Evolutionary conservation across 306 rosid species (phyloP), one percentile per base, ranked within the genome.

Genomic region (Cicer bijugum): DNA sequence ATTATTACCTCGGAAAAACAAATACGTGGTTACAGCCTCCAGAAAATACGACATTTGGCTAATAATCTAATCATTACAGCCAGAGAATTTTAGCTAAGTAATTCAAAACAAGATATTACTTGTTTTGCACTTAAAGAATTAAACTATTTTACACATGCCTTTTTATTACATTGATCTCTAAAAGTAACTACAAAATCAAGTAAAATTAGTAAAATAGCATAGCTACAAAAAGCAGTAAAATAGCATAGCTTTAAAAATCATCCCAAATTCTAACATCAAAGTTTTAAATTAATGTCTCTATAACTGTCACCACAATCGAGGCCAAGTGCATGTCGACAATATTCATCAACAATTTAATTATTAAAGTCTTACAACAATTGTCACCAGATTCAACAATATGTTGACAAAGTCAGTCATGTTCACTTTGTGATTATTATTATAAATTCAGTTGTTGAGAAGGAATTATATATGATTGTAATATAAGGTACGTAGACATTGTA

Each of bases 41-140:
- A 17, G 19, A 17, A 17, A 17, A 17, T 17, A 20, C 95, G 90
- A 40, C 99, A 94, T 90, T 88, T 91, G 99, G 78, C 96, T 85
- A 46, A 90, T 66, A 56, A 90, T 95, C 99, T 94, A 81, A 38
- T 67, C 67, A 67, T 0, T 28, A 68, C 14, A 75, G 61, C 6
- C 17, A 71, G 4, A 76, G 8, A 67, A 67, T 45, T 62, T 14
- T 56, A 69, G 5, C 47, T 78, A 35, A 78, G 52, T 53, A 47
- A 80, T 12, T 44, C 20, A 65, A 60, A 42, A 45, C 12, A 85
- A 37, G 2, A 20, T 20, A 51, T 79, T n/a, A n/a, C n/a, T n/a
- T n/a, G n/a, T n/a, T n/a, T n/a, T n/a, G n/a, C 19, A 17, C 19
- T 17, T 17, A 17, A 17, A 17, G 1, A 0, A 17, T 17, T 17